Evolutionary conservation across 805 yeast species (phyloP), one percentile per base, ranked within the genome.

Genomic region (Starmerella roubikii): DNA sequence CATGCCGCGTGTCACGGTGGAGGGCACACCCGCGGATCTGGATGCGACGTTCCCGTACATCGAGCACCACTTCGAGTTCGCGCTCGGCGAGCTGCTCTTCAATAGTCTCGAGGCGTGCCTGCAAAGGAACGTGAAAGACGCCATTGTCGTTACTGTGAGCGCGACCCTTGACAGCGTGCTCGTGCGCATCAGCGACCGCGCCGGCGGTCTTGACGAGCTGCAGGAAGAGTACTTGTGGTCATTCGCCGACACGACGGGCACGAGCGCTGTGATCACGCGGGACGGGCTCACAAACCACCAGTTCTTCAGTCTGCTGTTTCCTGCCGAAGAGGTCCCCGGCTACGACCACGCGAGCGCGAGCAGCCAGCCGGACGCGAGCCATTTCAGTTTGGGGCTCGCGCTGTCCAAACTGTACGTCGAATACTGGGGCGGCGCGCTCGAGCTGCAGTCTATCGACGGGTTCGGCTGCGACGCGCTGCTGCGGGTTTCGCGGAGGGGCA

Each of bases 351-450:
- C 28, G 19, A 32, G 19, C 29, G 25, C 24, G 30, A 15, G 22
- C 11, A 15, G 13, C 17, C 23, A 21, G 28, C 17, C 32, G 20
- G 38, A 35, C 33, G 3, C 28, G 16, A 15, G 24, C 11, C 80
- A 79, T 37, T 60, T 88, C 22, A 96, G 96, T 0, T 68, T 88
- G 42, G 94, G 96, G 0, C 63, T 88, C 44, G 95, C 97, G 0
- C 76, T 88, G 79, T 80, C 94, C 52, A 77, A 82, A 49, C 83
- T 86, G 0, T 88, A 88, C 54, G 83, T 94, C 0, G 96, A 88
- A 51, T 88, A 88, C 58, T 88, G 97, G 97, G 91, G 86, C 50
- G 97, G 97, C 6, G 81, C 78, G 37, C 59, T 88, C 36, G 77
- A 76, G 42, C 72, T 88, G 68, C 77, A 77, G 49, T 78, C 93